phyloP scores from a whole-genome alignment of 192 early-diverging fungal species.

The Coemansia sp. region DNA sequence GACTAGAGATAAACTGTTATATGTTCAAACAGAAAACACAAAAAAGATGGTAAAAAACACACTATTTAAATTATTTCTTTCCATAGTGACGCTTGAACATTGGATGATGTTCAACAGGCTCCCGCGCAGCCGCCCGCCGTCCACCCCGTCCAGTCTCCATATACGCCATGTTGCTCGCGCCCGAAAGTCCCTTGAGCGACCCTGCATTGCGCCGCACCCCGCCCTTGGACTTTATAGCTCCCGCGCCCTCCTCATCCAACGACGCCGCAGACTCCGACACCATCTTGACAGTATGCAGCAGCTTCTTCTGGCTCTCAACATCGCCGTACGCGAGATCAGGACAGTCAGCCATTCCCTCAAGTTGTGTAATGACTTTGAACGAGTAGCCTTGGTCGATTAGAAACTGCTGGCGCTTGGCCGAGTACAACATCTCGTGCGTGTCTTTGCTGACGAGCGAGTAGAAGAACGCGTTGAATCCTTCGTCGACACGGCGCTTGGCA shows the following conservation, averaged over 20 bases:
- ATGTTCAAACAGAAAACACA: too few relatives aligned
- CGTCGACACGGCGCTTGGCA: slow-evolving; percentile 89
- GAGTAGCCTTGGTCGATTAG: slow-evolving; percentile 97
- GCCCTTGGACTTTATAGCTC: too few relatives aligned
- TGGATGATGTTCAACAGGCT: slow-evolving; percentile 56
- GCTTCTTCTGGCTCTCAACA: neutral
- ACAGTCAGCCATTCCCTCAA: slow-evolving; percentile 85
- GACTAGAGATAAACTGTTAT: too few relatives aligned
- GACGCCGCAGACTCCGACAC: neutral
- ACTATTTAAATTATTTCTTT: neutral
- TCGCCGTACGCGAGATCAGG: slow-evolving; percentile 46
- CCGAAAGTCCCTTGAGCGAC: too few relatives aligned
- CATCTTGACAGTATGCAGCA: neutral
- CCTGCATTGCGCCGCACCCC: too few relatives aligned
- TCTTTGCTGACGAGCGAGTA: slow-evolving; percentile 93
- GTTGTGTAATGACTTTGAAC: slow-evolving; percentile 93
- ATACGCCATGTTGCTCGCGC: too few relatives aligned
- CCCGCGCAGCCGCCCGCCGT: too few relatives aligned
- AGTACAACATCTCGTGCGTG: slow-evolving; percentile 98
- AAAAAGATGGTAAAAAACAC: too few relatives aligned
- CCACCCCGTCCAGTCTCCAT: too few relatives aligned
- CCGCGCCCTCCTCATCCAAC: neutral
- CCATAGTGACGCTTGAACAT: slow-evolving; percentile 25
- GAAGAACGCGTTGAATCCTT: slow-evolving; percentile 95
- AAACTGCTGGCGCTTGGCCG: slow-evolving; percentile 96